A percentile compares a stretch with the other conserved stretches of the same genome.
phyloP scores from a whole-genome alignment of 2,329 filamentous ascomycete species.

The Cladosporium sp. region DNA sequence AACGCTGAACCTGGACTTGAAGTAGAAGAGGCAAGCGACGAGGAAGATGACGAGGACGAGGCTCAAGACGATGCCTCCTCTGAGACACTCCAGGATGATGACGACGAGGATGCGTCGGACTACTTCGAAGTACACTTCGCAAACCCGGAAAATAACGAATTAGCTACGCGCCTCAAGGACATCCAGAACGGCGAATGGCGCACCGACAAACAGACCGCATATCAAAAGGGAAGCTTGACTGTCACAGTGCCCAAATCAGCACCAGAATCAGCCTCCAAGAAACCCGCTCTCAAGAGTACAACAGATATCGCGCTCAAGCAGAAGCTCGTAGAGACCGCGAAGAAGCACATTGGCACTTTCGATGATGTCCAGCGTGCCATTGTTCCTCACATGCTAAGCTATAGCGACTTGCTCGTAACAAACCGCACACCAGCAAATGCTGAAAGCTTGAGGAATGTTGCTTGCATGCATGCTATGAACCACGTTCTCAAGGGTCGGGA shows the following conservation, averaged over 20 bases:
- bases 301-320: conserved; percentile 62
- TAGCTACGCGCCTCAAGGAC: conserved; percentile 50
- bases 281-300: conserved; percentile 11
- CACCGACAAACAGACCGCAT: conserved; percentile 20
- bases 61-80: conserved; percentile 43
- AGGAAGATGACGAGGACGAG: conserved; percentile 31
- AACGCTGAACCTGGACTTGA: conserved; percentile 32
- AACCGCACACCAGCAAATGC: conserved; percentile 67
- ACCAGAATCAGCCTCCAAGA: conserved; percentile 12
- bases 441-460: conserved; percentile 63
- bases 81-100: conserved; percentile 49
- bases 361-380: conserved; percentile 61
- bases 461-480: conserved; percentile 81
- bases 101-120: conserved; percentile 22
- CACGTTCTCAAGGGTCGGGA: conserved; percentile 93
- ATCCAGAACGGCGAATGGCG: conserved; percentile 48
- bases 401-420: conserved; percentile 75
- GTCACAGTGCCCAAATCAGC: conserved; percentile 17
- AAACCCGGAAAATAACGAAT: conserved; percentile 57
- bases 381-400: conserved; percentile 71
- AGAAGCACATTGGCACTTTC: conserved; percentile 54
- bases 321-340: conserved; percentile 56
- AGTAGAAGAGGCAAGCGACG: conserved; percentile 37
- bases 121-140: conserved; percentile 75
- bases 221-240: conserved; percentile 15